Percentiles rank a stretch among this genome's conserved stretches.
These are phyloP conservation scores for Phialophora expanda DNA, from an alignment of 2,329 filamentous ascomycete genomes.

Conservation along the genomic window DNA sequence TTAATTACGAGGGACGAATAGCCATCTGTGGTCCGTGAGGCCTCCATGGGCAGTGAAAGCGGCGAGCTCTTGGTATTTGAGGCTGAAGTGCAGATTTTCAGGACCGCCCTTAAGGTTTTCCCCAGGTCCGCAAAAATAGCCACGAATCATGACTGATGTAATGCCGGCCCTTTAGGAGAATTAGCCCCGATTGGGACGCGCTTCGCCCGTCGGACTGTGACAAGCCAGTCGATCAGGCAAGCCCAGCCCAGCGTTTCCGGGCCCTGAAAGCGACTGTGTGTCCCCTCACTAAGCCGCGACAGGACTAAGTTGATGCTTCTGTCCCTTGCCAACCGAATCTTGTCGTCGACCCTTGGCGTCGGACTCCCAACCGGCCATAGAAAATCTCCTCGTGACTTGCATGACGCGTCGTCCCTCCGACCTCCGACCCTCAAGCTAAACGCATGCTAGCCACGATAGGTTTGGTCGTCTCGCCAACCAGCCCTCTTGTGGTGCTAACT, in stretches of 20 bases:
- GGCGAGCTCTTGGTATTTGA: slow-evolving; percentile 11
- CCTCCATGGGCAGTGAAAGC: neutral
- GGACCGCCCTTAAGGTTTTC: slow-evolving; percentile 19
- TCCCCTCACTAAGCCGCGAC: slow-evolving; percentile 4
- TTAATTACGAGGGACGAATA: neutral
- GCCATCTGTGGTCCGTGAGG: neutral
- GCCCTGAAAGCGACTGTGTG: neutral
- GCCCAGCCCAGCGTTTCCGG: neutral
- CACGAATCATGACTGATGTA: slow-evolving; percentile 17
- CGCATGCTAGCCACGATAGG: neutral
- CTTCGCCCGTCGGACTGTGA: slow-evolving; percentile 13
- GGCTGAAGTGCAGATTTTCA: slow-evolving; percentile 22
- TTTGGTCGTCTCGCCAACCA: neutral
- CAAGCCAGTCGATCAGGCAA: slow-evolving; percentile 16
- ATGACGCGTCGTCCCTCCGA: slow-evolving; percentile 33
- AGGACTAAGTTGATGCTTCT: slow-evolving; percentile 5
- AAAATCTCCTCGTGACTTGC: slow-evolving; percentile 18
- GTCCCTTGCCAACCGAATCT: slow-evolving; percentile 10
- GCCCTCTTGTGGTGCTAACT: neutral
- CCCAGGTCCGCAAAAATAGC: slow-evolving; percentile 33
- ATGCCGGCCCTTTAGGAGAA: neutral
- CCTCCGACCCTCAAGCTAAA: slow-evolving; percentile 23
- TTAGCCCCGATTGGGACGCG: slow-evolving; percentile 16
- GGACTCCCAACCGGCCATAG: neutral
- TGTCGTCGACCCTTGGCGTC: neutral